These are phyloP conservation scores for Phylloporus sp. DNA, from an alignment of 1,284 basidiomycete genomes.

Conservation along the genomic window DNA sequence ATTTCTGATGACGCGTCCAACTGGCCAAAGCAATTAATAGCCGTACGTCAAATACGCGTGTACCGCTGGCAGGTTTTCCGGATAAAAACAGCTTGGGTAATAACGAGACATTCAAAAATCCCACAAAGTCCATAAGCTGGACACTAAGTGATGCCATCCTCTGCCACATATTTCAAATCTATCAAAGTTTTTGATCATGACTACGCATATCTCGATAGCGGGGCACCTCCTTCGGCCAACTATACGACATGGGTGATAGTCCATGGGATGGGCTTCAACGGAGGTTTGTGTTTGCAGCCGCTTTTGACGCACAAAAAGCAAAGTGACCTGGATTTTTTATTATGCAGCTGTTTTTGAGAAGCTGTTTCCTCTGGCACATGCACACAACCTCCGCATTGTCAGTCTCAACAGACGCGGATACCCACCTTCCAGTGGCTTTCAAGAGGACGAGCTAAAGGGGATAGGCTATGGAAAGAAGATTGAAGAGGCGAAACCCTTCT, in stretches of 20 bases:
- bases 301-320: background rate
- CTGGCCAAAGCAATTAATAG: no score
- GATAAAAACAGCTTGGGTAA: no score
- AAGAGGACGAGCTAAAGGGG: constrained; percentile 14
- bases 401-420: constrained; percentile 39
- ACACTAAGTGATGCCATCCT: constrained; percentile 12
- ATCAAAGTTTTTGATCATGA: constrained; percentile 26
- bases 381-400: constrained; percentile 37
- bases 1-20: no score
- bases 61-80: no score
- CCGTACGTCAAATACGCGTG: no score
- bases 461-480: constrained; percentile 27
- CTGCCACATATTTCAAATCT: constrained; percentile 7
- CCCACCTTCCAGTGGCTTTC: constrained; percentile 33
- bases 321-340: background rate
- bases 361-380: constrained; percentile 30
- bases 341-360: constrained; percentile 26
- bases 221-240: constrained; percentile 21
- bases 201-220: constrained; percentile 33
- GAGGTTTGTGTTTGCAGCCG: constrained; percentile 18
- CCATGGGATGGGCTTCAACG: constrained; percentile 34
- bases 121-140: no score
- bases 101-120: no score
- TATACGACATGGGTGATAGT: constrained; percentile 35
- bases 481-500: constrained; percentile 29